Conservation (phyloP, 306 rosid genomes). For the Sechiopsis laciniata region DNA sequence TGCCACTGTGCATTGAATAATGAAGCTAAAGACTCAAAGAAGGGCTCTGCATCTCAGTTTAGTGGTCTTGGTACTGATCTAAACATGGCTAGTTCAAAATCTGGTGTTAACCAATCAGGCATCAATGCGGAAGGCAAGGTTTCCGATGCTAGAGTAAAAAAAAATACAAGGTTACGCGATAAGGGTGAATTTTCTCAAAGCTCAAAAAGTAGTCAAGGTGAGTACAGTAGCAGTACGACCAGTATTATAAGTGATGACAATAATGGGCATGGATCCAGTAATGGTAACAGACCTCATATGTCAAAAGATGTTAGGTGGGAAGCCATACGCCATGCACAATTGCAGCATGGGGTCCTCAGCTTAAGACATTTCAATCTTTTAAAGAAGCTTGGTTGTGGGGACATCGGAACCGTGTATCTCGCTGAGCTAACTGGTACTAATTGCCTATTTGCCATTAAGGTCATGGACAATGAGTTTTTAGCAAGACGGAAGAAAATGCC, state of each 20-base stretch:
- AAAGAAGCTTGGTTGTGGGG: slow-evolving; percentile 97
- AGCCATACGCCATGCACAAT: slow-evolving; percentile 58
- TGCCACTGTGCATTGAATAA: slow-evolving; percentile 60
- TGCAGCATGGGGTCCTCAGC: slow-evolving; percentile 67
- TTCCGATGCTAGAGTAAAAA: slow-evolving; percentile 37
- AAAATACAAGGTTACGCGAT: slow-evolving; percentile 47
- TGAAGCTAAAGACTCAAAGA: slow-evolving; percentile 37
- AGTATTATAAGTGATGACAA: slow-evolving; percentile 85
- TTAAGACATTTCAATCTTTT: slow-evolving; percentile 80
- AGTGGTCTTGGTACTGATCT: slow-evolving; percentile 34
- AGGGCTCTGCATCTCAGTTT: slow-evolving; percentile 30
- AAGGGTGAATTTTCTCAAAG: slow-evolving; percentile 87
- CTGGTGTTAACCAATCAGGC: slow-evolving; percentile 38
- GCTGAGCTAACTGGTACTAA: slow-evolving; percentile 73
- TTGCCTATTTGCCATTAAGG: slow-evolving; percentile 90
- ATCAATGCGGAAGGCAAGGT: slow-evolving; percentile 37
- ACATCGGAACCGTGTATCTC: slow-evolving; percentile 94
- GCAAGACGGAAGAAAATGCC: slow-evolving; percentile 93
- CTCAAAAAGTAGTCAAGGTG: slow-evolving; percentile 91
- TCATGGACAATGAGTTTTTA: slow-evolving; percentile 92
- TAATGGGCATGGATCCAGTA: slow-evolving; percentile 71
- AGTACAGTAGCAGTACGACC: slow-evolving; percentile 87
- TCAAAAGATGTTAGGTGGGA: slow-evolving; percentile 94
- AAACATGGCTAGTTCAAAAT: slow-evolving; percentile 29
- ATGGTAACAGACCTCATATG: slow-evolving; percentile 96